These are phyloP conservation scores for Alternaria angustiovoidea DNA, from an alignment of 2,329 filamentous ascomycete species.

Conservation along the genomic window DNA sequence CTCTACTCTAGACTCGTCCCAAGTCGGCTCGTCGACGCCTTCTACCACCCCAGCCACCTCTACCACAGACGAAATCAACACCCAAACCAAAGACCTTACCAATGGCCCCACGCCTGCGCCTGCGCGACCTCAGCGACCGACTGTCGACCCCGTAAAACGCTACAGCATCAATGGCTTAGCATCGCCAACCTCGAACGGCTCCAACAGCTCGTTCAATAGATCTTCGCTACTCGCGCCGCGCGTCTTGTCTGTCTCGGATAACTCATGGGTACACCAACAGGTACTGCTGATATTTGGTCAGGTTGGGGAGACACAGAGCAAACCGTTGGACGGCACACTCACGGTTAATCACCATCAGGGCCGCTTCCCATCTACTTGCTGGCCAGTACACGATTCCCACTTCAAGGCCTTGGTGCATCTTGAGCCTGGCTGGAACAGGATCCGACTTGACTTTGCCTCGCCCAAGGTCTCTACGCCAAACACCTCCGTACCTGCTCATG, in stretches of 20 bases:
- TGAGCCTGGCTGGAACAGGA: conserved; percentile 86
- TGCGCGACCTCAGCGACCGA: conserved; percentile 55
- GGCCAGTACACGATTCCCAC: conserved; percentile 87
- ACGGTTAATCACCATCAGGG: conserved; percentile 85
- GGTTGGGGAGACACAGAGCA: conserved; percentile 74
- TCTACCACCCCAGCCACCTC: conserved; percentile 70
- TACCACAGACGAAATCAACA: conserved; percentile 73
- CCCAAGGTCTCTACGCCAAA: conserved; percentile 78
- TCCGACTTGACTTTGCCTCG: conserved; percentile 87
- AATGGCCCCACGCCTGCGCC: conserved; percentile 56
- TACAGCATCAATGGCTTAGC: conserved; percentile 66
- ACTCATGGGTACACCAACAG: conserved; percentile 94
- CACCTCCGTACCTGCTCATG: conserved; percentile 74
- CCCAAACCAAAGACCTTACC: conserved; percentile 64
- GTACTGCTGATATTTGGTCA: conserved; percentile 82
- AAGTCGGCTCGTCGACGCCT: conserved; percentile 73
- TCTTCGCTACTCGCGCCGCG: conserved; percentile 82
- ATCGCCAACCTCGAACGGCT: conserved; percentile 60
- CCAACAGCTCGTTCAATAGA: conserved; percentile 60
- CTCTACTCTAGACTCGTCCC: conserved; percentile 66
- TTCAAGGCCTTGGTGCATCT: conserved; percentile 93
- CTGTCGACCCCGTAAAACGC: conserved; percentile 58
- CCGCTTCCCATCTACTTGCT: conserved; percentile 79
- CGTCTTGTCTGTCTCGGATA: conserved; percentile 80
- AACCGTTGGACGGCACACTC: conserved; percentile 78